Base-by-base conservation (phyloP, 306 rosid species). In the Fragaria vesca region DNA sequence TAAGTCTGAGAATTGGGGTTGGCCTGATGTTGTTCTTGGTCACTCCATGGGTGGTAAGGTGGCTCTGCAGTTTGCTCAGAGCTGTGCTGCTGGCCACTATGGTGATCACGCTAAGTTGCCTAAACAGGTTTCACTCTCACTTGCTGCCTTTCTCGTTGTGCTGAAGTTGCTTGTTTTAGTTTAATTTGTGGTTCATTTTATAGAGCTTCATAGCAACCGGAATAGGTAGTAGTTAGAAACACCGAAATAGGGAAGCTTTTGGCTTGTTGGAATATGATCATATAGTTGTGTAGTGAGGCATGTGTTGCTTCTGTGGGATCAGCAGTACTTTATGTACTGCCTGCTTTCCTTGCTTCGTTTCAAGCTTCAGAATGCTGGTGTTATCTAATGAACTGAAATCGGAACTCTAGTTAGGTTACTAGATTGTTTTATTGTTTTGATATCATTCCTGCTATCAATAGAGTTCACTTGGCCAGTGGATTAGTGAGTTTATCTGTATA, bases 31-130 rank as follows among this genome's bases (percentile, higher is more conserved):
- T 85, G 96, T 94, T 76, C 61, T 94, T 15, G 98, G 97, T 0
- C 97, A 94, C 66, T 94, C 97, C 79, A 66, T 92, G 96, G 98
- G 98, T 65, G 98, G 98, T 11, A 94, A 94, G 73, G 95, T 92
- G 40, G 95, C 91, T 75, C 79, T 94, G 40, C 97, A 94, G 52
- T 90, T 75, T 82, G 86, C 81, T 0, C 70, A 88, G 81, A 89
- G 93, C 79, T 87, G 93, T 84, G 86, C 81, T 77, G 81, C 73
- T 42, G 91, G 97, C 24, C 84, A 94, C 0, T 94, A 88, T 76
- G 97, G 98, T 17, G 83, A 82, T 79, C 83, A 86, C 47, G 86
- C 83, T 72, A 55, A 68, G 15, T 76, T 71, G 82, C 98, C 98
- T 17, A 89, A 92, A 71, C 98, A 90, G 97, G 98, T 94, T 76